These are phyloP conservation scores for Beta vulgaris DNA, from an alignment of 148 eudicot genomes.

Conservation along the genomic window DNA sequence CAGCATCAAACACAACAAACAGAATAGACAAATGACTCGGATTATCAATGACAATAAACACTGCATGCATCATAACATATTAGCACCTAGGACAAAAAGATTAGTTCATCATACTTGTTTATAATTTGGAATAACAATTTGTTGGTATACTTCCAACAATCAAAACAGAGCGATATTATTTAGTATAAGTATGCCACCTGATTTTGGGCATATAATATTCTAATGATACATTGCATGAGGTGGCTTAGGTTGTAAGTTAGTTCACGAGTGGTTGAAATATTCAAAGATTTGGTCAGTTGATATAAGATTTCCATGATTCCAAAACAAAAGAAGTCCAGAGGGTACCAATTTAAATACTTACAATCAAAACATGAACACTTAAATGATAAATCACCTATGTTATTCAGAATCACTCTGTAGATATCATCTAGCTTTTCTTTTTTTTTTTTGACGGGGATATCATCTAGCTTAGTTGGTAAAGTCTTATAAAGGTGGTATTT, in stretches of 20 bases:
- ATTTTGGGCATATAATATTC: background rate
- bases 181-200: background rate
- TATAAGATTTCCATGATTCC: background rate
- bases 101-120: background rate
- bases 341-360: background rate
- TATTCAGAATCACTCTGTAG: too few species aligned
- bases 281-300: background rate
- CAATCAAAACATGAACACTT: background rate
- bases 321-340: background rate
- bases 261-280: constrained; percentile 18
- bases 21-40: background rate
- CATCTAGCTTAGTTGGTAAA: too few species aligned
- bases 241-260: background rate
- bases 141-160: constrained; percentile 14
- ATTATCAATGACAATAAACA: constrained; percentile 12
- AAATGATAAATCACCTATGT: too few species aligned
- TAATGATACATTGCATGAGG: background rate
- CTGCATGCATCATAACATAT: constrained; percentile 26
- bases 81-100: constrained; percentile 18
- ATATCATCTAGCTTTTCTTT: too few species aligned
- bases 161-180: background rate
- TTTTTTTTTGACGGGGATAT: too few species aligned
- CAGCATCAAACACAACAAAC: background rate
- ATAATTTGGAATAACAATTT: background rate
- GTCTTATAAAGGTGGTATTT: too few species aligned